Evolutionary conservation across 2,329 filamentous ascomycete species (phyloP).

Genomic region (Hymenoscyphus albidus): DNA sequence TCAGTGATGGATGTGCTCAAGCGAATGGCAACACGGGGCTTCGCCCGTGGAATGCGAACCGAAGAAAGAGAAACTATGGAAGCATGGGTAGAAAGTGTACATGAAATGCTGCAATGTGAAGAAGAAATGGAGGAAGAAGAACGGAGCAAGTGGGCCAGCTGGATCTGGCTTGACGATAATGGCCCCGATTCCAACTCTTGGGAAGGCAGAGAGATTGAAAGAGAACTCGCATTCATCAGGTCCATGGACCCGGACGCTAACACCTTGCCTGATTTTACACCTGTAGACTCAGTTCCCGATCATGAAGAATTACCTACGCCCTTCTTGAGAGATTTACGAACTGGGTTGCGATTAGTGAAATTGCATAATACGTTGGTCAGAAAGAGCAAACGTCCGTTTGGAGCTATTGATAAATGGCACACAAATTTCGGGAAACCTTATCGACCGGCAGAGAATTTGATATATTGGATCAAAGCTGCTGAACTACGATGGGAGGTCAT

Average conservation of each 20-base stretch:
- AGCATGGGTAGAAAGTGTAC: constrained; percentile 75
- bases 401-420: constrained; percentile 83
- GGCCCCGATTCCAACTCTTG: constrained; percentile 42
- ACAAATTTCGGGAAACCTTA: constrained; percentile 95
- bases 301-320: constrained; percentile 57
- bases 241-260: constrained; percentile 64
- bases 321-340: constrained; percentile 70
- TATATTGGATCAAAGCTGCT: constrained; percentile 94
- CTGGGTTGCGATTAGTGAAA: constrained; percentile 75
- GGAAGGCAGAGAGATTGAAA: constrained; percentile 66
- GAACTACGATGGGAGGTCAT: constrained; percentile 90
- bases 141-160: constrained; percentile 58
- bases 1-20: constrained; percentile 87
- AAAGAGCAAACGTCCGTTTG: constrained; percentile 82
- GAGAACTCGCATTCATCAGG: constrained; percentile 76
- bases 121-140: constrained; percentile 74
- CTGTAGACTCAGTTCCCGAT: constrained; percentile 43
- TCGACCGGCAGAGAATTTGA: constrained; percentile 85
- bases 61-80: constrained; percentile 75
- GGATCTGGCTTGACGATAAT: constrained; percentile 75
- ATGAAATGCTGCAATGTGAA: constrained; percentile 71
- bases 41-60: constrained; percentile 73
- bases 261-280: constrained; percentile 65
- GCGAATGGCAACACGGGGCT: constrained; percentile 83
- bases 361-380: constrained; percentile 87